phyloP scores from a whole-genome alignment of 2,329 filamentous ascomycete species.

The Pestalotiopsis sp. region DNA sequence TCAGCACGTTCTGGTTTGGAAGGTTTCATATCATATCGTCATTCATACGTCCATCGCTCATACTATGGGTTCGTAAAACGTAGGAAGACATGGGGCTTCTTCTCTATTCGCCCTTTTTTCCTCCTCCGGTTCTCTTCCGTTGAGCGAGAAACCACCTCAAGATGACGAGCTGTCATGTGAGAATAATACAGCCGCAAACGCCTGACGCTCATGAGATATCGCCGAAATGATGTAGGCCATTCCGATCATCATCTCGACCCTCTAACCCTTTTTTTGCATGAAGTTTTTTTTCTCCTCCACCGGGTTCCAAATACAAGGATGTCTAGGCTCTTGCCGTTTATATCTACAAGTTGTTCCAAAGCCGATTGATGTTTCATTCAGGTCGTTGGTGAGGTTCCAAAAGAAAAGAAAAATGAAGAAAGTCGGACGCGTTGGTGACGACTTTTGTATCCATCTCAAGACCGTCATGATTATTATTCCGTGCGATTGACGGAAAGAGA shows the following conservation, averaged over 20 bases:
- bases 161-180: neutral
- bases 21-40: conserved; percentile 32
- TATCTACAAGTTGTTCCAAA: conserved; percentile 12
- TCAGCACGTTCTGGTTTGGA: neutral
- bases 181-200: conserved; percentile 5
- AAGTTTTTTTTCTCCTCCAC: neutral
- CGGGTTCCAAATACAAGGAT: conserved; percentile 11
- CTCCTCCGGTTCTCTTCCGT: conserved; percentile 1
- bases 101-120: conserved; percentile 12
- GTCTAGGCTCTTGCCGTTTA: conserved; percentile 7
- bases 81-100: conserved; percentile 19
- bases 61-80: conserved; percentile 27
- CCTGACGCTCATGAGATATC: conserved; percentile 1
- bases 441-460: neutral
- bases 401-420: neutral
- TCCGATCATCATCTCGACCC: conserved; percentile 2
- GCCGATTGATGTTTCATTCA: conserved; percentile 3
- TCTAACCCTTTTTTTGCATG: neutral
- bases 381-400: conserved; percentile 9
- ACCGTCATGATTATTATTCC: neutral
- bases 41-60: conserved; percentile 31
- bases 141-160: neutral
- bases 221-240: neutral
- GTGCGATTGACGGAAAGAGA: neutral
- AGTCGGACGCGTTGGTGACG: neutral